phyloP scores from a whole-genome alignment of 106 monocot genomes.

The Triglochin maritima region DNA sequence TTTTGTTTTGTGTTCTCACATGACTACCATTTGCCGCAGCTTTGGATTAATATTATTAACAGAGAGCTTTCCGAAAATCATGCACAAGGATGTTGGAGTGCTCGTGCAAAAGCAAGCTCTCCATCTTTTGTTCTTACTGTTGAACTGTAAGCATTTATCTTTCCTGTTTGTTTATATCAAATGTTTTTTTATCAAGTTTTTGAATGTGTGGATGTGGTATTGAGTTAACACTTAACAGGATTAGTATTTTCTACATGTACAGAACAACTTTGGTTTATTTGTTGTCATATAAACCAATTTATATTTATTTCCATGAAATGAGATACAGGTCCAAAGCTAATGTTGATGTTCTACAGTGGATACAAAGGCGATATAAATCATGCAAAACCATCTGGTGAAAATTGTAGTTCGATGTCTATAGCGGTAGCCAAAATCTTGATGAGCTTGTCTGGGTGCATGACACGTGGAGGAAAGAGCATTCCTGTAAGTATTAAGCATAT shows the following conservation, averaged over 20 bases:
- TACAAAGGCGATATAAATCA: constrained; percentile 14
- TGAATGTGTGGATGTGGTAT: no score
- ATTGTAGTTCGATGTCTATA: constrained; percentile 10
- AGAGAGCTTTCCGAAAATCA: constrained; percentile 29
- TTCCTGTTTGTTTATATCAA: not conserved
- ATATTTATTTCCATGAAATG: not conserved
- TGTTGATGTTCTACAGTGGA: constrained; percentile 37
- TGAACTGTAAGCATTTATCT: constrained; percentile 40
- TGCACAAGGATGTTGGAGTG: constrained; percentile 39
- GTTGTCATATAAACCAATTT: no score
- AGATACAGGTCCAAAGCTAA: constrained; percentile 46
- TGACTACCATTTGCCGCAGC: constrained; percentile 13
- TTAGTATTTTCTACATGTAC: no score
- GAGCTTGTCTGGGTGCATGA: constrained; percentile 45
- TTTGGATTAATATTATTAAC: constrained; percentile 34
- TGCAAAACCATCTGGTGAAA: constrained; percentile 5
- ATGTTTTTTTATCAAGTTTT: no score
- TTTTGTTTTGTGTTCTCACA: not conserved
- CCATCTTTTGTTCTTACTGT: constrained; percentile 55
- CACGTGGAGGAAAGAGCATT: constrained; percentile 16
- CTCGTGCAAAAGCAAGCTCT: constrained; percentile 52
- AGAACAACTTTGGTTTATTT: no score
- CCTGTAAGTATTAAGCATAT: constrained; percentile 23
- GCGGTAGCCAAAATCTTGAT: constrained; percentile 24
- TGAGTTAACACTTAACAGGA: no score